Evolutionary conservation across 1,284 basidiomycete genomes (phyloP).

Genomic region (Fomitopsis schrenkii): DNA sequence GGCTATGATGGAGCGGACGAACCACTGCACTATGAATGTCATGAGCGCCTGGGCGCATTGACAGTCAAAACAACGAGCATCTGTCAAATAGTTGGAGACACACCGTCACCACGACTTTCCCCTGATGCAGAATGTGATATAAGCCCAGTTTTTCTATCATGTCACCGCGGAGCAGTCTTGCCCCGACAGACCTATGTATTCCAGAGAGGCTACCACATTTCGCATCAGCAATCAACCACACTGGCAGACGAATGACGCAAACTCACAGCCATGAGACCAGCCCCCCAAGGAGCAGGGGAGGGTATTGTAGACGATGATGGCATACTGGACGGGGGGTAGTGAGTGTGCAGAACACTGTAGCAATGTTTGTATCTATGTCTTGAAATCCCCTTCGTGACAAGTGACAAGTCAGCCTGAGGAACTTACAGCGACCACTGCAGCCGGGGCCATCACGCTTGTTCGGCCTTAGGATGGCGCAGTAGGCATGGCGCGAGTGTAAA

Average conservation of each 20-base stretch:
- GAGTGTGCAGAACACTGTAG: too few species aligned
- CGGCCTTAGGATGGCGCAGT: too few species aligned
- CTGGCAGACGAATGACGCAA: too few species aligned
- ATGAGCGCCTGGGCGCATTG: constrained; percentile 10
- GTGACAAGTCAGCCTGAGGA: too few species aligned
- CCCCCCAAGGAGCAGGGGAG: constrained; percentile 6
- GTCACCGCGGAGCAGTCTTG: neutral
- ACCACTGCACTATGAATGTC: constrained; percentile 32
- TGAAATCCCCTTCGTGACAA: too few species aligned
- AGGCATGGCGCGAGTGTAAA: too few species aligned
- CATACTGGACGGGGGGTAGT: neutral
- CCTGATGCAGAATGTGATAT: constrained; percentile 10
- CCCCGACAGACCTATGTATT: constrained; percentile 13
- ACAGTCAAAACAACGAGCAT: constrained; percentile 2
- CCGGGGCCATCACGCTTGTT: too few species aligned
- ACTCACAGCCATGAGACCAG: constrained; percentile 7
- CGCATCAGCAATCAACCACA: neutral
- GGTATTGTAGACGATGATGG: neutral
- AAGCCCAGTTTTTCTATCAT: neutral
- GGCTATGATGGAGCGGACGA: constrained; percentile 3
- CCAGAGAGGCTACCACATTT: constrained; percentile 14
- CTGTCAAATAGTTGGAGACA: constrained; percentile 9
- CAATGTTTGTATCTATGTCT: too few species aligned
- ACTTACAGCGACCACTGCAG: too few species aligned
- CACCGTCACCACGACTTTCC: constrained; percentile 21